Evolutionary conservation across 305 asterid genomes (phyloP), one percentile per base, ranked within the genome.

Genomic region (Caryopteris hybrid): DNA sequence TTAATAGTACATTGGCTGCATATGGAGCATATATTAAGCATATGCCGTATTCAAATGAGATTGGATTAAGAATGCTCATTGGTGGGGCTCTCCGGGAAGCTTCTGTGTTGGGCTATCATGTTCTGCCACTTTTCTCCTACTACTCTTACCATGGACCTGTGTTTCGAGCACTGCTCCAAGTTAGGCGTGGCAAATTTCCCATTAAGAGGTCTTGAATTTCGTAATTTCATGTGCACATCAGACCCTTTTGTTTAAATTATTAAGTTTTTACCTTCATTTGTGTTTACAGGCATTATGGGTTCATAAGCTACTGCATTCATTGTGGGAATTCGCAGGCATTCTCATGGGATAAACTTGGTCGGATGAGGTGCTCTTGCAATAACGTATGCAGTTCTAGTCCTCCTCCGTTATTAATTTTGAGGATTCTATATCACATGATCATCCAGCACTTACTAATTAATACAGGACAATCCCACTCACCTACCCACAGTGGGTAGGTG

Each of bases 41-140:
- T 25, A 80, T 91, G 88, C 97, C 99, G 9, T 93, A 81, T 57
- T 80, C 92, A 2, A 93, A 93, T 55, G 99, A 93, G 85, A 47
- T 93, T 61, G 99, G 99, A 65, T 75, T 93, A 50, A 74, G 99
- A 66, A 93, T 90, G 94, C 91, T 93, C 53, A 85, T 93, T 59
- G 99, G 97, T 20, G 97, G 99, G 20, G 99, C 94, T 38, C 76
- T 88, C 27, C 72, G 99, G 74, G 97, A 90, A 80, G 99, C 99
- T 67, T 78, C 89, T 21, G 85, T 85, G 22, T 74, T 90, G 76
- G 96, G 97, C 55, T 88, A 85, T 79, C 95, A 84, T 41, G 92
- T 93, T 13, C 75, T 71, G 70, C 99, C 99, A 4, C 95, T 93
- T 48, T 93, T 93, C 85, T 93, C 99, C 3, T 83, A 89, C 84